These are phyloP conservation scores for Cytospora leucostoma DNA, from an alignment of 2,329 filamentous ascomycete genomes.

Conservation along the genomic window DNA sequence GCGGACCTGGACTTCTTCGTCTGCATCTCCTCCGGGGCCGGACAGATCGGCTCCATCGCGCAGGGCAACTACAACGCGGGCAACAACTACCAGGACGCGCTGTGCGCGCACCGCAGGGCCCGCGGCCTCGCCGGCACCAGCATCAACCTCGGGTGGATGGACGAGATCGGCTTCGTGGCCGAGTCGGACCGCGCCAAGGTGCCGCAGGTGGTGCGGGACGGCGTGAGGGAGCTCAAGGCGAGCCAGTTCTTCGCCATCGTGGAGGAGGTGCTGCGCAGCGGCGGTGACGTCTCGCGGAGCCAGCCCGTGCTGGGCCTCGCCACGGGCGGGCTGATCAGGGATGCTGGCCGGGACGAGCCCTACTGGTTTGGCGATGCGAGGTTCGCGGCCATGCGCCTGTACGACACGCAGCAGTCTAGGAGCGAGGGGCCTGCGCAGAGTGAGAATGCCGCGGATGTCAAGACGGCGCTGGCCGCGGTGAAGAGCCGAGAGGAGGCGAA, in stretches of 20 bases:
- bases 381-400: constrained; percentile 33
- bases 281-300: constrained; percentile 27
- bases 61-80: constrained; percentile 37
- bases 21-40: constrained; percentile 34
- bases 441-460: constrained; percentile 27
- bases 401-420: constrained; percentile 31
- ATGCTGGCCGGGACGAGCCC: constrained; percentile 34
- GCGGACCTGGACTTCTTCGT: constrained; percentile 37
- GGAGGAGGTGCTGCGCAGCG: neutral
- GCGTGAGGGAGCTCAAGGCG: constrained; percentile 10
- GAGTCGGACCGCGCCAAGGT: constrained; percentile 15
- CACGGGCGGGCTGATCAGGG: constrained; percentile 34
- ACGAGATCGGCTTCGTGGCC: constrained; percentile 21
- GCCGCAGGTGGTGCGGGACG: constrained; percentile 11
- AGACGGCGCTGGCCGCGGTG: constrained; percentile 29
- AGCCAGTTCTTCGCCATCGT: constrained; percentile 15
- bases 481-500: constrained; percentile 31
- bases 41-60: constrained; percentile 36
- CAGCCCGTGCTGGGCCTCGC: constrained; percentile 35
- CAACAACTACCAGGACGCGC: constrained; percentile 36
- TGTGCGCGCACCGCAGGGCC: constrained; percentile 33
- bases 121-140: constrained; percentile 33
- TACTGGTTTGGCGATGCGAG: constrained; percentile 37
- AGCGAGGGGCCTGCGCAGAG: constrained; percentile 15
- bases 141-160: constrained; percentile 31